Conservation (phyloP, 805 yeast species). For the Candida fluviatilis region DNA sequence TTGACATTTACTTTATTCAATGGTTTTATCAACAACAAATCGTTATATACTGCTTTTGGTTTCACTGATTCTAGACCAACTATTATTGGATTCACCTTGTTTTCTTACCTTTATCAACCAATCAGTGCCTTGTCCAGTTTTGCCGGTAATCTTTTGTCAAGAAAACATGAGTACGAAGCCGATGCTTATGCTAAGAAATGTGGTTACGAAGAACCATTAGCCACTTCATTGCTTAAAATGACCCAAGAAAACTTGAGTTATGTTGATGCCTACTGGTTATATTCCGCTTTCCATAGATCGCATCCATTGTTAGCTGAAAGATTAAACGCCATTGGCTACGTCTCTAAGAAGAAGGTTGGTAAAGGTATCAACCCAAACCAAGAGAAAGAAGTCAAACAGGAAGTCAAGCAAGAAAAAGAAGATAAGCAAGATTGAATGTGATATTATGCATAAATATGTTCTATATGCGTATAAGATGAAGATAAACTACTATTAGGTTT, state of each 20-base stretch:
- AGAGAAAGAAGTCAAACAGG: constrained; percentile 1
- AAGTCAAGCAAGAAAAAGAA: too few species aligned
- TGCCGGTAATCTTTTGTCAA: constrained; percentile 62
- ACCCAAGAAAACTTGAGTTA: constrained; percentile 78
- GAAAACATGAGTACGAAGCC: constrained; percentile 92
- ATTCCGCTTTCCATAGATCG: constrained; percentile 81
- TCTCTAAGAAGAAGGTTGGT: constrained; percentile 35
- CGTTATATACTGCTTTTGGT: constrained; percentile 77
- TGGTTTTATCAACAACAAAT: constrained; percentile 71
- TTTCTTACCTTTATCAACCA: constrained; percentile 76
- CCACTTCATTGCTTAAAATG: constrained; percentile 67
- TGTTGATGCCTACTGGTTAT: constrained; percentile 87
- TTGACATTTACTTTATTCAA: constrained; percentile 70
- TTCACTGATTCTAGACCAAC: constrained; percentile 64
- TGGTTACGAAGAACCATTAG: constrained; percentile 68
- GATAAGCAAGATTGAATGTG: too few species aligned
- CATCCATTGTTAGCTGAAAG: constrained; percentile 94
- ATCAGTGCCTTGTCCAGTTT: constrained; percentile 66
- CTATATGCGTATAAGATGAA: too few species aligned
- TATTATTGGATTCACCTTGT: constrained; percentile 75
- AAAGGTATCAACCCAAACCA: constrained; percentile 10
- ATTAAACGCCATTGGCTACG: constrained; percentile 63
- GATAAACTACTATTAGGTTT: too few species aligned
- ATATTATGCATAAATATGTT: too few species aligned
- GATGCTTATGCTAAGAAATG: constrained; percentile 76